Conservation (phyloP, 257 asterid genomes). For the Primulina tabacum region DNA sequence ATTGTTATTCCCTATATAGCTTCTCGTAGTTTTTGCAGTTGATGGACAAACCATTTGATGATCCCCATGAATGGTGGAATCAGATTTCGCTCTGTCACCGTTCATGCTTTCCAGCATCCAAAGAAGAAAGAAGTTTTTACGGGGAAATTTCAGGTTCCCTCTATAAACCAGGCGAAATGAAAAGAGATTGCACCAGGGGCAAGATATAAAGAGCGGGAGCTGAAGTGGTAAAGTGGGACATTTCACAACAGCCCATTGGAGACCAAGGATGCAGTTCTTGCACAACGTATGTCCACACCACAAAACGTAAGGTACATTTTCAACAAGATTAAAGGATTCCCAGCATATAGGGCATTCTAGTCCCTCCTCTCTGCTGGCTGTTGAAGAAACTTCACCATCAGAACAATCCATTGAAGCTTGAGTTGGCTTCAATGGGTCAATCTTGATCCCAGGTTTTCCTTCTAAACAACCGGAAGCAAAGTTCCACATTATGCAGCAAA, state of each 20-base stretch:
- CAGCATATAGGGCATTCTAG: constrained; percentile 94
- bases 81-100: constrained; percentile 72
- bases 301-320: constrained; percentile 80
- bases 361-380: constrained; percentile 61
- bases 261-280: constrained; percentile 84
- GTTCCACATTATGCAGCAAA: constrained; percentile 52
- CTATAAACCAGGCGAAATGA: constrained; percentile 73
- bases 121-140: constrained; percentile 86
- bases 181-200: constrained; percentile 92
- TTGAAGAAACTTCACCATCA: constrained; percentile 73
- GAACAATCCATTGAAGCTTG: constrained; percentile 59
- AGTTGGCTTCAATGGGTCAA: constrained; percentile 34
- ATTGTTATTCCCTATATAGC: constrained; percentile 26
- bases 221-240: constrained; percentile 74
- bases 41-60: constrained; percentile 54
- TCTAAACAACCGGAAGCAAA: constrained; percentile 71
- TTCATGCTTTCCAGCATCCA: constrained; percentile 99
- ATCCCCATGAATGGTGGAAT: constrained; percentile 47
- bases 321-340: constrained; percentile 95
- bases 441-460: constrained; percentile 47
- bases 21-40: constrained; percentile 33
- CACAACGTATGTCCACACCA: constrained; percentile 99
- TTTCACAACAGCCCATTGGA: constrained; percentile 87
- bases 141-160: constrained; percentile 77
- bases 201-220: constrained; percentile 86